Base-by-base conservation (phyloP, 2,329 filamentous ascomycete genomes). In the Knoxdaviesia capensis region DNA sequence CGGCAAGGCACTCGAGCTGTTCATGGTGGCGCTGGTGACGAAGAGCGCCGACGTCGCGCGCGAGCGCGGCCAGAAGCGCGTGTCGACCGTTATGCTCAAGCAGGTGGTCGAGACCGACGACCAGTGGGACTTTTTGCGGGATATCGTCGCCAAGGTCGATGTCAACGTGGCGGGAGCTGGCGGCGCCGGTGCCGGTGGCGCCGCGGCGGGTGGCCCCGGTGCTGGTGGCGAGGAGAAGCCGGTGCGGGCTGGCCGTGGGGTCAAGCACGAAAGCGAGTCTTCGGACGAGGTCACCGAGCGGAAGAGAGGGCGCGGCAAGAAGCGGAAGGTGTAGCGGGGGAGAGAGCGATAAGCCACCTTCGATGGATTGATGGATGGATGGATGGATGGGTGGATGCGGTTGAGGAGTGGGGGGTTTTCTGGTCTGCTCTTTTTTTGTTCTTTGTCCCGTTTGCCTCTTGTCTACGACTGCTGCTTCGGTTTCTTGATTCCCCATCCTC, bases 1-100 rank as follows among this genome's bases (percentile, higher is more conserved):
- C 38, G 84, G 84, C 50, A 94, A 94, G 65, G 90, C 90, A 10
- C 69, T 98, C 6, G 90, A 98, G 62, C 69, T 98, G 6, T 98
- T 98, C 57, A 98, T 98, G 90, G 85, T 96, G 48, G 79, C 84
- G 36, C 70, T 98, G 44, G 88, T 96, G 47, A 78, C 78, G 31
- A 88, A 87, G 56, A 86, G 87, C 44, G 86, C 90, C 39, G 74
- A 80, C 41, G 77, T 94, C 50, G 88, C 90, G 41, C 76, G 74
- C 50, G 72, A 80, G 46, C 84, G 82, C 56, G 82, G 79, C 48
- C 87, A 84, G 0, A 94, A 94, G 62, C 76, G 87, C 48, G 83
- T 98, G 49, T 86, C 85, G 10, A 84, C 87, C 2, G 69, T 78
- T 44, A 93, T 96, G 69, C 70, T 98, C 49, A 96, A 96, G 64